Conservation (phyloP, 176 grass and related monocot species). For the Puya raimondii region DNA sequence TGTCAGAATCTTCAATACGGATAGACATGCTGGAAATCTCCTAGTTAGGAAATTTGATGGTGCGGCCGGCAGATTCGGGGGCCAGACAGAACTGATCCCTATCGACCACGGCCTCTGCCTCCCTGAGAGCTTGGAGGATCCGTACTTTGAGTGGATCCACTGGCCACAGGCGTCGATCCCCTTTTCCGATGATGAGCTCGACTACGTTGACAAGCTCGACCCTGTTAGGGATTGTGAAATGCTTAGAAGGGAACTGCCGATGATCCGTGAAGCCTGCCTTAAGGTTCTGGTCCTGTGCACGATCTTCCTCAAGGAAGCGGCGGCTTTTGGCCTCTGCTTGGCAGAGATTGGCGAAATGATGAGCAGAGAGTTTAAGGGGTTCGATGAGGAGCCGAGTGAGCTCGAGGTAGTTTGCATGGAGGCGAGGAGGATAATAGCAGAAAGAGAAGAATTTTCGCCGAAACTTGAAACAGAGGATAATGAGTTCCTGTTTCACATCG, state of each 20-base stretch:
- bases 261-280: constrained; percentile 61
- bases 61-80: constrained; percentile 47
- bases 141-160: constrained; percentile 71
- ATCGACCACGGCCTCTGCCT: constrained; percentile 72
- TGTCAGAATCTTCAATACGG: constrained; percentile 81
- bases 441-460: constrained; percentile 36
- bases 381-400: constrained; percentile 60
- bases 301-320: constrained; percentile 55
- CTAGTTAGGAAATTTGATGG: constrained; percentile 52
- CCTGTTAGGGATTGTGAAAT: constrained; percentile 32
- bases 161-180: constrained; percentile 57
- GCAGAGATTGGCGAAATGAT: constrained; percentile 66
- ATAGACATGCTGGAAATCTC: constrained; percentile 71
- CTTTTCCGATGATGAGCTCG: constrained; percentile 59
- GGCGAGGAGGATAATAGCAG: constrained; percentile 33
- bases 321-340: constrained; percentile 46
- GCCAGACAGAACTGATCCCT: constrained; percentile 55
- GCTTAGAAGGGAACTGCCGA: constrained; percentile 41
- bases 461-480: constrained; percentile 25
- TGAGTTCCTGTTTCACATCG: constrained; percentile 47
- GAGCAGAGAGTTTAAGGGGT: constrained; percentile 50
- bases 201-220: constrained; percentile 52
- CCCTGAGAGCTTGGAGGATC: constrained; percentile 68
- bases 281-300: constrained; percentile 47
- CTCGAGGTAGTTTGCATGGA: constrained; percentile 60